Evolutionary conservation across 352 stramenopile species (phyloP).

Genomic region (Pythium insidiosum): DNA sequence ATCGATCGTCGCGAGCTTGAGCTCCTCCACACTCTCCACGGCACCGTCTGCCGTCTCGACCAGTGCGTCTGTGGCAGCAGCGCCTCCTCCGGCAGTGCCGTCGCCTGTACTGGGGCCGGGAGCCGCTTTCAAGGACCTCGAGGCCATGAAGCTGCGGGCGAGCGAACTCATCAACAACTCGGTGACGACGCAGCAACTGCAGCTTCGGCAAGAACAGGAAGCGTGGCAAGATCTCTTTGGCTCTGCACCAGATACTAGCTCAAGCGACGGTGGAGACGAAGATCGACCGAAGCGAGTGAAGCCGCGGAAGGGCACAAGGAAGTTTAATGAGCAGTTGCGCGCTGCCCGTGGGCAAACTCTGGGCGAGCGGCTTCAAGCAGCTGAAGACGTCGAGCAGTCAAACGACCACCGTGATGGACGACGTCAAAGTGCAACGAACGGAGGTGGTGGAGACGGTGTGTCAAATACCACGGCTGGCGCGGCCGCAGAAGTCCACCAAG

Average conservation of each 20-base stretch:
- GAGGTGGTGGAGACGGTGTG: too few relatives aligned
- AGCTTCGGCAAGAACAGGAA: conserved; percentile 24
- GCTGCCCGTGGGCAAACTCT: conserved; percentile 42
- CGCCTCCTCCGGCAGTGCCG: too few relatives aligned
- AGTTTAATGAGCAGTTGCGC: conserved; percentile 62
- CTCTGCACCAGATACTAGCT: conserved; percentile 3
- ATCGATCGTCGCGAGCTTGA: too few relatives aligned
- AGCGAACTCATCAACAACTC: conserved; percentile 25
- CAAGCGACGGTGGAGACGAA: conserved; percentile 12
- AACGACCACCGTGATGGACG: too few relatives aligned
- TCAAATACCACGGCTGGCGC: too few relatives aligned
- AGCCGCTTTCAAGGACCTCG: conserved; percentile 19
- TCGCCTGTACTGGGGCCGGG: too few relatives aligned
- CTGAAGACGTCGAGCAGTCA: too few relatives aligned
- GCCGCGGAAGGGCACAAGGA: conserved; percentile 53
- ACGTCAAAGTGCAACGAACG: too few relatives aligned
- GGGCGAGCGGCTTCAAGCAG: conserved; percentile 44
- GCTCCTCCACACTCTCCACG: too few relatives aligned
- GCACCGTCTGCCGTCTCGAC: conserved; percentile 22
- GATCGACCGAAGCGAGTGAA: conserved; percentile 43
- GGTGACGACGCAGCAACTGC: too few relatives aligned
- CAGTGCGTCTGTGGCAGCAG: too few relatives aligned
- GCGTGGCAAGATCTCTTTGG: conserved; percentile 72
- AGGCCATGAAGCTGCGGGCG: conserved; percentile 66
- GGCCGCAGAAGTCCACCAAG: too few relatives aligned